Evolutionary conservation across 257 asterid species (phyloP).

Genomic region (Solanum etuberosum): DNA sequence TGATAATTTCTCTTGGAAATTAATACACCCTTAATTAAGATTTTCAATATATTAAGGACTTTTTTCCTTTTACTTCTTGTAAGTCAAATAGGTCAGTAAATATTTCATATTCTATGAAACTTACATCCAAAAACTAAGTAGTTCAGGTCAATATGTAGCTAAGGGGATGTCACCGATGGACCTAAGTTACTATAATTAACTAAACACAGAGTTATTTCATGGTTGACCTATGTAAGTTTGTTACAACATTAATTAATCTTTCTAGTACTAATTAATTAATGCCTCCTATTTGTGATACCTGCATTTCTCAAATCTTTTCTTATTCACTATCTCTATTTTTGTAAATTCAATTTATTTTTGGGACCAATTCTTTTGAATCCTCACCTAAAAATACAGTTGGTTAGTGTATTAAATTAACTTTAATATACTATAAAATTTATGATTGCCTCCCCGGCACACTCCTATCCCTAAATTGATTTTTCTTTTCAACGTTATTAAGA

Average conservation of each 20-base stretch:
- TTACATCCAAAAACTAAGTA: neutral
- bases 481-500: neutral
- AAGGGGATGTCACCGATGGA: neutral
- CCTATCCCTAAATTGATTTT: neutral
- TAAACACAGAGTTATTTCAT: neutral
- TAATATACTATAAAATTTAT: neutral
- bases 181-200: neutral
- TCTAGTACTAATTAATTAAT: neutral
- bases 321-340: neutral
- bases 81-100: neutral
- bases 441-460: neutral
- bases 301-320: neutral
- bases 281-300: neutral
- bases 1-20: neutral
- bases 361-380: neutral
- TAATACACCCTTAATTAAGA: neutral
- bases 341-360: neutral
- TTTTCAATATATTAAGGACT: neutral
- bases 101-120: neutral
- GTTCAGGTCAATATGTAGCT: slow-evolving; percentile 2
- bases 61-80: neutral
- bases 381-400: neutral
- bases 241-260: neutral
- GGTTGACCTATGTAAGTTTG: neutral
- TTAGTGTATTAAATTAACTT: neutral